Evolutionary conservation across 2,329 filamentous ascomycete genomes (phyloP).

Genomic region (Rhynchosporium agropyri): DNA sequence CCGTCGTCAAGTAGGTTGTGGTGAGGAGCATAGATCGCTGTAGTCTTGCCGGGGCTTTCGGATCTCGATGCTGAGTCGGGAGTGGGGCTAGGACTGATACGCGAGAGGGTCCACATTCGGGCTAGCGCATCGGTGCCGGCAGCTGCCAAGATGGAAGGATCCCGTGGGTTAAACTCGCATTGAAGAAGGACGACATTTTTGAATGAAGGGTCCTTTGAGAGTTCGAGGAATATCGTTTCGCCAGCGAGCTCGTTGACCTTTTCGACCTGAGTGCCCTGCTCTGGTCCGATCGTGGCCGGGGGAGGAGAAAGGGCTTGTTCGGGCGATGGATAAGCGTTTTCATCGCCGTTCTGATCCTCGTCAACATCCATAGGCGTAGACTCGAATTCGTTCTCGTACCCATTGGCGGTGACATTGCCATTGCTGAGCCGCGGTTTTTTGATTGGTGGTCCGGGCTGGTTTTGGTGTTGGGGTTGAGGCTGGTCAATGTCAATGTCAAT

Average conservation of each 20-base stretch:
- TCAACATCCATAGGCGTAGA: slow-evolving; percentile 63
- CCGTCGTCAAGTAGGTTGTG: slow-evolving; percentile 57
- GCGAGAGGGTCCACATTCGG: slow-evolving; percentile 67
- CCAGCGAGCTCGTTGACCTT: slow-evolving; percentile 63
- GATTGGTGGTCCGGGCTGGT: slow-evolving; percentile 56
- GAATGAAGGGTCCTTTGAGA: slow-evolving; percentile 46
- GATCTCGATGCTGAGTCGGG: slow-evolving; percentile 48
- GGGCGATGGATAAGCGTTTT: slow-evolving; percentile 68
- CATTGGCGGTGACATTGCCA: slow-evolving; percentile 57
- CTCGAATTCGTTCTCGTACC: slow-evolving; percentile 57
- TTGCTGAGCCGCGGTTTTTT: slow-evolving; percentile 65
- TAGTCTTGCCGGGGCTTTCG: slow-evolving; percentile 45
- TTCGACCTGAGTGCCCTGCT: slow-evolving; percentile 65
- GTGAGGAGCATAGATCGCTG: slow-evolving; percentile 39
- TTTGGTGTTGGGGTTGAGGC: neutral
- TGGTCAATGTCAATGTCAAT: slow-evolving; percentile 42
- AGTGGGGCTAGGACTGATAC: slow-evolving; percentile 50
- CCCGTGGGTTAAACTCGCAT: slow-evolving; percentile 69
- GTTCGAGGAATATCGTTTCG: slow-evolving; percentile 62
- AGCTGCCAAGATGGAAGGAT: slow-evolving; percentile 67
- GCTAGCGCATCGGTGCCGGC: slow-evolving; percentile 71
- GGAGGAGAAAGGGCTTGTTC: slow-evolving; percentile 54
- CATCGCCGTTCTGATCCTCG: slow-evolving; percentile 49
- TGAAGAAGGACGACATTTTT: slow-evolving; percentile 65
- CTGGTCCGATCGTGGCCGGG: slow-evolving; percentile 61